Base-by-base conservation (phyloP, 1,139 yeast genomes). In the Blastobotrys malaysiensis region DNA sequence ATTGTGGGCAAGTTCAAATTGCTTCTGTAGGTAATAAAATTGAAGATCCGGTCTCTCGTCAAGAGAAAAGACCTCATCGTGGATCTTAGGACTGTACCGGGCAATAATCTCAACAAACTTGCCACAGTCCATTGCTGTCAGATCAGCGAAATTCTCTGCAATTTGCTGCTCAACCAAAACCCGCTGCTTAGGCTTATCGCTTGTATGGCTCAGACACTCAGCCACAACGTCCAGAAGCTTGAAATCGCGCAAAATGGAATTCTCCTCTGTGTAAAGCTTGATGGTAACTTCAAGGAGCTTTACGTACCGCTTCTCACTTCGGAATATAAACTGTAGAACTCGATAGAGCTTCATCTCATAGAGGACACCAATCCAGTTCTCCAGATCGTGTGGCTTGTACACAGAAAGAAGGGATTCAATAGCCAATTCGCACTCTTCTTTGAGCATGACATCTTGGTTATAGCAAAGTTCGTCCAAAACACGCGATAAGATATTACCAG, bases 401-500 rank as follows among this genome's bases (percentile, higher is more conserved):
- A 76, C 72, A 0, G 91, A 79, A 3, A 90, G 68, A 16, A 90
- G 65, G 49, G 88, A 78, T 62, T 84, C 87, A 14, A 88, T 69
- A 1, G 93, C 90, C 53, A 85, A 71, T 64, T 89, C 93, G 63
- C 89, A 80, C 60, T 88, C 95, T 46, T 74, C 77, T 50, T 73
- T 75, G 44, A 75, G 63, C 56, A 54, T 61, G 1, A 58, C 50
- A 1, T 70, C 71, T 14, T 73, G 72, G 2, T 69, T 65, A n/a
- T 71, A 63, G 60, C 90, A 83, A 36, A 88, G 71, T 11, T 70
- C 72, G 3, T 75, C 71, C 21, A 87, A 71, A 4, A 86, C 72
- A 6, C 69, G 66, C 3, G 77, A 74, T 46, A 86, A 66, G 1
- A 74, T 70, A 3, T 82, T 75, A 51, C 85, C 91, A 0, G 91